Percentiles rank a stretch among this genome's conserved stretches.
These are phyloP conservation scores for Acmispon strigosus DNA, from an alignment of 306 rosid genomes.

Conservation along the genomic window DNA sequence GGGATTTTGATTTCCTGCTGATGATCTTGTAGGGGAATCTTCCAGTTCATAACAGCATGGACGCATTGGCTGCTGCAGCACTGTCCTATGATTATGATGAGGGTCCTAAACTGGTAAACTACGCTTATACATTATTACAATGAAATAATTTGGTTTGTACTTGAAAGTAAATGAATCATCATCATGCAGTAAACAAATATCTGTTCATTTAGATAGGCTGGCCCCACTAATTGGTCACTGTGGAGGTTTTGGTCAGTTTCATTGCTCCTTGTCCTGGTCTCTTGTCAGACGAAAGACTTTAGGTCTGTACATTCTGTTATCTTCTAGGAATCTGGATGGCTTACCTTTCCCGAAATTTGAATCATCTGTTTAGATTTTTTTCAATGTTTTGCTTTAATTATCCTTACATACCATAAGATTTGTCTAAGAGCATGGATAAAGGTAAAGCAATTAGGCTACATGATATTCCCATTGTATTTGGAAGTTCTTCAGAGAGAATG, in stretches of 20 bases:
- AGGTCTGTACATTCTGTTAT: neutral
- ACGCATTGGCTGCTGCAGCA: conserved; percentile 94
- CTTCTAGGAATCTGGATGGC: no score
- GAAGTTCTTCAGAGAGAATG: neutral
- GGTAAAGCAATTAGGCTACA: neutral
- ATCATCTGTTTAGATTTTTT: no score
- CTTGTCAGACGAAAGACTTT: neutral
- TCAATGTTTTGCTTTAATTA: no score
- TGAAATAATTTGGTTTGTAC: neutral
- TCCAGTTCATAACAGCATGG: conserved; percentile 94
- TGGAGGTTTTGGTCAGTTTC: neutral
- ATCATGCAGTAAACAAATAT: neutral
- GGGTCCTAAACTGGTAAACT: conserved; percentile 83
- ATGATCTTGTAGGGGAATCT: conserved; percentile 69
- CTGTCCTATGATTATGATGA: conserved; percentile 73
- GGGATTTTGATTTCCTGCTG: conserved; percentile 21
- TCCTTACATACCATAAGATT: neutral
- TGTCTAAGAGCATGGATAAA: neutral
- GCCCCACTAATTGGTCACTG: neutral
- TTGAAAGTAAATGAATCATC: neutral
- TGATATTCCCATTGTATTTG: neutral
- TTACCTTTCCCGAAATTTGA: no score
- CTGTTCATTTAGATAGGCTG: neutral
- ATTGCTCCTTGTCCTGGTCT: conserved; percentile 6
- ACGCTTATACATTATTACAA: conserved; percentile 5